These are phyloP conservation scores for Helicostylum pulchrum DNA, from an alignment of 192 early-diverging fungal genomes.

Conservation along the genomic window DNA sequence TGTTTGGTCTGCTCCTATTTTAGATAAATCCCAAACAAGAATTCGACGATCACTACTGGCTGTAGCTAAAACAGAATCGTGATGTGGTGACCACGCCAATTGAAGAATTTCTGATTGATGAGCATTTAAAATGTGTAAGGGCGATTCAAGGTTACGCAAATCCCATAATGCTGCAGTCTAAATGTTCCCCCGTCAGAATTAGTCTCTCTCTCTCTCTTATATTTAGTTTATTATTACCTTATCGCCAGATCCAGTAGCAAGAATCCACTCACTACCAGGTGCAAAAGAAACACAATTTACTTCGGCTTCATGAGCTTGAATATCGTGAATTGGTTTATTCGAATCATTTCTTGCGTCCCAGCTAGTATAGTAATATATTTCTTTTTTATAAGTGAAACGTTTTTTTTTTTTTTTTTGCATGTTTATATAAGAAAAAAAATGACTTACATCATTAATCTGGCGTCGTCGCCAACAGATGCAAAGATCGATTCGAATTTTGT, in stretches of 20 bases:
- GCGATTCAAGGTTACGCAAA: slow-evolving; percentile 83
- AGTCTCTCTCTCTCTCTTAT: slow-evolving; percentile 7
- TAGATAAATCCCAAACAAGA: slow-evolving; percentile 91
- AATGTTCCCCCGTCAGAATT: not conserved
- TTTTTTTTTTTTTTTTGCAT: not conserved
- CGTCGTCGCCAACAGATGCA: slow-evolving; percentile 96
- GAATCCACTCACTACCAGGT: slow-evolving; percentile 81
- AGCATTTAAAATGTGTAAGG: slow-evolving; percentile 82
- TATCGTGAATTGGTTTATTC: slow-evolving; percentile 64
- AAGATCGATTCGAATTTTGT: slow-evolving; percentile 79
- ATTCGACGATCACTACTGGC: slow-evolving; percentile 89
- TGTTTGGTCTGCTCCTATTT: slow-evolving; percentile 91
- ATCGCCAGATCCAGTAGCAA: slow-evolving; percentile 94
- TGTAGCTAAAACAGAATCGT: slow-evolving; percentile 87
- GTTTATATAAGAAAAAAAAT: not conserved
- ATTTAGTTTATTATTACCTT: slow-evolving; percentile 43
- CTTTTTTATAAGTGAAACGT: not conserved
- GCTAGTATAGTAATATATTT: slow-evolving; percentile 36
- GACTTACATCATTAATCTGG: slow-evolving; percentile 79
- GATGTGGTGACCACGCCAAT: slow-evolving; percentile 90
- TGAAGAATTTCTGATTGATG: slow-evolving; percentile 95
- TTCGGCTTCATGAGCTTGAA: slow-evolving; percentile 87
- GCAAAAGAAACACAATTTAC: slow-evolving; percentile 96
- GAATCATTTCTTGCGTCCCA: slow-evolving; percentile 86
- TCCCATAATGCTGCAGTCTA: slow-evolving; percentile 95